Evolutionary conservation across 352 stramenopile genomes (phyloP), one percentile per base, ranked within the genome.

Genomic region (Achlya hypogyna): DNA sequence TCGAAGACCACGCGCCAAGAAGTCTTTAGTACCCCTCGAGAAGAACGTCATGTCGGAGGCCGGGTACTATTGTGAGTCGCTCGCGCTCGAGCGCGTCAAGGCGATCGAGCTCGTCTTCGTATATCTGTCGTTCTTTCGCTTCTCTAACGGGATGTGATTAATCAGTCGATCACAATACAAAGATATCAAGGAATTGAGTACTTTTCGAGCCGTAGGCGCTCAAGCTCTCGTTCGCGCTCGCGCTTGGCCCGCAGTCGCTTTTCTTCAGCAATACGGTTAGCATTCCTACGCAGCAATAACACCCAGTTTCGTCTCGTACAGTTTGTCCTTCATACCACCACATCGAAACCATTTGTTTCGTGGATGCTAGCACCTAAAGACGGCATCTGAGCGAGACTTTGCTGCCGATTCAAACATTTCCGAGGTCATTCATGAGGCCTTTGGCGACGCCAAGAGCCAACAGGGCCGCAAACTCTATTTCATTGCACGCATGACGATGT

Each of bases 261-360:
- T 45, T 86, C 72, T 74, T 91, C 81, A 28, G 79, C 77, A 29
- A 91, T 80, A 45, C 76, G 62, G 51, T 88, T 78, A 0, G 81
- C 62, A 43, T 91, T 89, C 71, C 84, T 81, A 79, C 76, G n/a
- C n/a, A n/a, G n/a, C n/a, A n/a, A n/a, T n/a, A n/a, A n/a, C n/a
- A n/a, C n/a, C n/a, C n/a, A n/a, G n/a, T n/a, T n/a, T n/a, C n/a
- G n/a, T n/a, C n/a, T n/a, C n/a, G n/a, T n/a, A n/a, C n/a, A n/a
- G n/a, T n/a, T n/a, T n/a, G n/a, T n/a, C n/a, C n/a, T n/a, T 2
- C 22, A 23, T 67, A 67, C 60, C 60, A 67, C 60, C 60, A 67
- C 27, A 25, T 28, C 9, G 31, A 27, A 23, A 67, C 60, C 1
- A 28, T 49, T 5, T 49, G 31, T 22, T 28, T 35, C 3, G 60